Percentiles rank a stretch among this genome's conserved stretches.
phyloP scores from a whole-genome alignment of 1,284 basidiomycete species.

The Sutorius eximius region DNA sequence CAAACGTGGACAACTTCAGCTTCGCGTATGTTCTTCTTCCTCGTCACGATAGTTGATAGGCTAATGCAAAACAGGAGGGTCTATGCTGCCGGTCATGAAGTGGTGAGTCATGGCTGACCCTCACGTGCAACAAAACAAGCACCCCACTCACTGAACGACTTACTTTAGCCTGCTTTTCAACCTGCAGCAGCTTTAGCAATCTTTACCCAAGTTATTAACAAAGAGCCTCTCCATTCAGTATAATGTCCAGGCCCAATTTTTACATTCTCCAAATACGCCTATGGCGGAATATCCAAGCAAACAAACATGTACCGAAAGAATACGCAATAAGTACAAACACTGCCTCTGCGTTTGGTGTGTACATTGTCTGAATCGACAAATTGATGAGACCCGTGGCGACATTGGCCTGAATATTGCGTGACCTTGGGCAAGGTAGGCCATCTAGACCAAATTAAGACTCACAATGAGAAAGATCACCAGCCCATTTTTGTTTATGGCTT shows the following conservation, averaged over 20 bases:
- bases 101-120: conserved; percentile 41
- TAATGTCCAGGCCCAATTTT: conserved; percentile 17
- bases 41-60: not conserved
- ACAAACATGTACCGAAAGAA: conserved; percentile 52
- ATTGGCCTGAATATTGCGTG: conserved; percentile 64
- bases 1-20: conserved; percentile 64
- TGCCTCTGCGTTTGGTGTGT: conserved; percentile 56
- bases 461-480: conserved; percentile 82
- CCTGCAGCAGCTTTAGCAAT: conserved; percentile 56
- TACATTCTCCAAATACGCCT: conserved; percentile 25
- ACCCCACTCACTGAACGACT: conserved; percentile 4
- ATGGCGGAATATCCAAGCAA: conserved; percentile 54
- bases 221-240: conserved; percentile 56
- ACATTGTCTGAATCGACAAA: conserved; percentile 81
- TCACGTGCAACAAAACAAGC: not conserved
- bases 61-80: conserved; percentile 41
- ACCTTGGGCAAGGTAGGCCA: not conserved
- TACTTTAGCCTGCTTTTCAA: conserved; percentile 53
- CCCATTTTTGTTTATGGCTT: conserved; percentile 82
- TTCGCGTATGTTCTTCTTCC: conserved; percentile 49
- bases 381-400: conserved; percentile 86
- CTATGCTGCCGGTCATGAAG: conserved; percentile 56
- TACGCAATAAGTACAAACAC: conserved; percentile 71
- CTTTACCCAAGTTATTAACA: conserved; percentile 53
- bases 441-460: conserved; percentile 51